Base-by-base conservation (phyloP, 2,329 filamentous ascomycete genomes). In the Venturia aucupariae region DNA sequence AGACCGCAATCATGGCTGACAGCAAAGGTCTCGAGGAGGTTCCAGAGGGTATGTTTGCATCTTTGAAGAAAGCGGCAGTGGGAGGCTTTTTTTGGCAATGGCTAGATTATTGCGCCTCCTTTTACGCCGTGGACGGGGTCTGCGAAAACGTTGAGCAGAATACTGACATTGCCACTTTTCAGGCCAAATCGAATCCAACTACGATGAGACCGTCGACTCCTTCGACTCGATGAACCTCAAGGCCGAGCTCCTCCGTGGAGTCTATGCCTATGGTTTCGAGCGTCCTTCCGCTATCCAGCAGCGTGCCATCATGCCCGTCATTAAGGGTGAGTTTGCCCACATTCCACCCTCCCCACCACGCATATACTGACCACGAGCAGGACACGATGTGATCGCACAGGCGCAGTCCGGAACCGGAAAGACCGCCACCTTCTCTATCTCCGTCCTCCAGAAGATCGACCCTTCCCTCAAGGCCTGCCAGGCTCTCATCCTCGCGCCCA, bases 151-250 rank as follows among this genome's bases (percentile, higher is more conserved):
- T 55, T 44, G 32, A 57, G 24, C 42, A 54, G 19, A 41, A 62
- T 41, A 64, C 70, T 73, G 67, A 72, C 66, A 70, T 42, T 62
- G 70, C 67, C 64, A 67, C 63, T 66, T 66, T 77, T 74, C 78
- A 96, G 93, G 89, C 81, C 92, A 96, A 84, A 99, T 99, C 86
- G 95, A 99, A 86, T 96, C 92, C 78, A 99, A 99, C 90, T 99
- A 97, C 84, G 94, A 99, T 86, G 92, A 97, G 86, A 92, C 93
- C 75, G 93, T 94, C 81, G 95, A 99, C 82, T 96, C 92, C 68
- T 99, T 99, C 82, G 94, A 99, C 82, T 86, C 92, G 74, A 99
- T 99, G 94, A 88, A 87, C 82, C 86, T 99, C 76, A 96, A 95
- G 87, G 77, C 91, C 70, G 94, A 99, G 85, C 90, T 99, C 76